A percentile compares a stretch with the other conserved stretches of the same genome.
These are phyloP conservation scores for Telopea speciosissima DNA, from an alignment of 177 flowering plant genomes.

Conservation along the genomic window DNA sequence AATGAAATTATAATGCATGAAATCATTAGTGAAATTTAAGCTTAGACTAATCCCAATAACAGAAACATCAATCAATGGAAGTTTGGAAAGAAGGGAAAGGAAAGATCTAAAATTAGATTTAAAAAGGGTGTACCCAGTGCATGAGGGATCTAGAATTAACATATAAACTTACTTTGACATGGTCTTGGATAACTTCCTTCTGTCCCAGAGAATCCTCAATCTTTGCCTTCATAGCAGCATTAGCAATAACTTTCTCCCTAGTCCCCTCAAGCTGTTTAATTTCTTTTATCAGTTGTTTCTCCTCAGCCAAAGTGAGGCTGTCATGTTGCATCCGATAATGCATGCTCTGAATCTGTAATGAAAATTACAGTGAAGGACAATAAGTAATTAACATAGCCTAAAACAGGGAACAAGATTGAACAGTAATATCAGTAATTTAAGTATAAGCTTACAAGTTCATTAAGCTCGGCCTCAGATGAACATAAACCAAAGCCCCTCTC, in stretches of 20 bases:
- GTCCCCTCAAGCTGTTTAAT: conserved; percentile 85
- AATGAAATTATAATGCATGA: conserved; percentile 5
- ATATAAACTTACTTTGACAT: conserved; percentile 65
- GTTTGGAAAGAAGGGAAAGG: neutral
- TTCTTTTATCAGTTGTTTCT: conserved; percentile 78
- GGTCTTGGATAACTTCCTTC: conserved; percentile 70
- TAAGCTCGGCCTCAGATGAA: conserved; percentile 85
- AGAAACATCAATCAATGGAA: neutral
- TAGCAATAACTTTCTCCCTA: conserved; percentile 70
- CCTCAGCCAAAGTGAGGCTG: conserved; percentile 77
- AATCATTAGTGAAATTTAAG: neutral
- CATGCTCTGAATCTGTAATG: conserved; percentile 62
- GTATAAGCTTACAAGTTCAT: conserved; percentile 15
- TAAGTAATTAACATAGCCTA: neutral
- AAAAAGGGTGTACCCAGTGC: no score
- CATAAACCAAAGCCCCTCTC: conserved; percentile 56
- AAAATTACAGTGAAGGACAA: neutral
- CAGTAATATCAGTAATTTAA: neutral
- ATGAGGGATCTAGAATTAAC: no score
- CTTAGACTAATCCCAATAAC: neutral
- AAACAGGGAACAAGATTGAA: neutral
- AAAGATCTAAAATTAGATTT: neutral
- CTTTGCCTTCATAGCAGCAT: conserved; percentile 68
- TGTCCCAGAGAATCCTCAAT: conserved; percentile 70
- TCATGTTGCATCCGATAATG: conserved; percentile 89